phyloP scores from a whole-genome alignment of 306 rosid species.

The Oemleria cerasiformis region DNA sequence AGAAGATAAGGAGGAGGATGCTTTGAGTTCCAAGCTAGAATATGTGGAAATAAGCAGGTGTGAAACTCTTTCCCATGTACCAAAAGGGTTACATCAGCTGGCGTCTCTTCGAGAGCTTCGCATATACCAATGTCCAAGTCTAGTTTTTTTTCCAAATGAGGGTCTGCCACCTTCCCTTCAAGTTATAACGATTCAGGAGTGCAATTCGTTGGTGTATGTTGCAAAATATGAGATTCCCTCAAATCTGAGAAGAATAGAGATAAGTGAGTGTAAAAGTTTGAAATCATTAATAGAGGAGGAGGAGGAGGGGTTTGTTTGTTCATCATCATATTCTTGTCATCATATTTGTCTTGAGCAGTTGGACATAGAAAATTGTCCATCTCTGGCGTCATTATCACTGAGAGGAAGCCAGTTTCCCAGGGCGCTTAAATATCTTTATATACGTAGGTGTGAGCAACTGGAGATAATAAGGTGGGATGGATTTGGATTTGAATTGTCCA shows the following conservation, averaged over 20 bases:
- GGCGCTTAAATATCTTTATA: too few relatives aligned
- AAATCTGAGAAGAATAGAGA: background rate
- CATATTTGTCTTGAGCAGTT: background rate
- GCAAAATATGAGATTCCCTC: too few relatives aligned
- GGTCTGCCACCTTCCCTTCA: background rate
- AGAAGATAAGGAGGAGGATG: background rate
- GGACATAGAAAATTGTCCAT: constrained; percentile 1
- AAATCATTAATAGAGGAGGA: background rate
- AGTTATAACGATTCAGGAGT: rapidly evolving
- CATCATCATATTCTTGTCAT: background rate
- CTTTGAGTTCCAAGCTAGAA: background rate
- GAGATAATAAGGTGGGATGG: too few relatives aligned
- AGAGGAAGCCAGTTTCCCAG: too few relatives aligned
- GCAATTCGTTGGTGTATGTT: background rate
- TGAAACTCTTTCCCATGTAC: background rate
- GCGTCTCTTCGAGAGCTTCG: background rate
- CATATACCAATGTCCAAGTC: background rate
- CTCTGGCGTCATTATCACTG: constrained; percentile 10
- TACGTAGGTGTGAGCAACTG: too few relatives aligned
- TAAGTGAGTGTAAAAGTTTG: rapidly evolving
- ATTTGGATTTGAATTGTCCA: too few relatives aligned
- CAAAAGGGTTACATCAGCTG: background rate
- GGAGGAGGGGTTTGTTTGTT: background rate
- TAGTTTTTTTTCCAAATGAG: background rate
- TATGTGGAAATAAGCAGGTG: rapidly evolving